Percentiles rank a stretch among this genome's conserved stretches.
phyloP scores from a whole-genome alignment of 1,284 basidiomycete genomes.

The Polyporus tsugae region DNA sequence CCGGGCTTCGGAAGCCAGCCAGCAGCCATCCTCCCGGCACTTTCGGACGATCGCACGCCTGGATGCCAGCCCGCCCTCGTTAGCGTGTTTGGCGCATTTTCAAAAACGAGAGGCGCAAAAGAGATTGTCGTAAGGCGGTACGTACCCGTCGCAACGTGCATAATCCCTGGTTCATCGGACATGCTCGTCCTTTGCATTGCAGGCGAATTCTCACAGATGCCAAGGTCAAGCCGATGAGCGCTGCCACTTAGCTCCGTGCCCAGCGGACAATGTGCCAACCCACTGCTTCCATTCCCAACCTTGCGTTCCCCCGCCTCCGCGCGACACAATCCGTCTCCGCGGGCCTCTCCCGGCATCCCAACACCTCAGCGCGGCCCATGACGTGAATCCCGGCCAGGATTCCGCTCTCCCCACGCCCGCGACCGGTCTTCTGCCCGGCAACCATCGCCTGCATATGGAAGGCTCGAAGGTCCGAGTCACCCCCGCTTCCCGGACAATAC shows the following conservation, averaged over 20 bases:
- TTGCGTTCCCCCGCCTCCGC: background rate
- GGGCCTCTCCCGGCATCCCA: background rate
- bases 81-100: background rate
- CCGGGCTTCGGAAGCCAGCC: background rate
- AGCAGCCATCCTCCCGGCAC: background rate
- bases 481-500: constrained; percentile 19
- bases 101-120: background rate
- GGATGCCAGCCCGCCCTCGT: background rate
- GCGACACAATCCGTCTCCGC: constrained; percentile 9
- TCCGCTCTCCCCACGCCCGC: too few species aligned
- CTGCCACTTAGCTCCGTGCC: constrained; percentile 15
- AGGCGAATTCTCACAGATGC: constrained; percentile 15
- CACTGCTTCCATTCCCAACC: constrained; percentile 14
- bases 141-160: background rate
- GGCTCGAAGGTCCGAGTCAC: constrained; percentile 18
- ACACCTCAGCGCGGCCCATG: constrained; percentile 12
- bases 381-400: background rate
- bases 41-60: constrained; percentile 5
- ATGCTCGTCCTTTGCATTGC: background rate
- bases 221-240: constrained; percentile 6
- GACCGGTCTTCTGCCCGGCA: constrained; percentile 8
- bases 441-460: constrained; percentile 12
- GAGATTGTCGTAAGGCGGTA: constrained; percentile 2
- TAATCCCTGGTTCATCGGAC: constrained; percentile 10
- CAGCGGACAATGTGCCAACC: constrained; percentile 15